Percentiles rank a stretch among this genome's conserved stretches.
phyloP scores from a whole-genome alignment of 148 eudicot species.

The Vaccinium darrowii region DNA sequence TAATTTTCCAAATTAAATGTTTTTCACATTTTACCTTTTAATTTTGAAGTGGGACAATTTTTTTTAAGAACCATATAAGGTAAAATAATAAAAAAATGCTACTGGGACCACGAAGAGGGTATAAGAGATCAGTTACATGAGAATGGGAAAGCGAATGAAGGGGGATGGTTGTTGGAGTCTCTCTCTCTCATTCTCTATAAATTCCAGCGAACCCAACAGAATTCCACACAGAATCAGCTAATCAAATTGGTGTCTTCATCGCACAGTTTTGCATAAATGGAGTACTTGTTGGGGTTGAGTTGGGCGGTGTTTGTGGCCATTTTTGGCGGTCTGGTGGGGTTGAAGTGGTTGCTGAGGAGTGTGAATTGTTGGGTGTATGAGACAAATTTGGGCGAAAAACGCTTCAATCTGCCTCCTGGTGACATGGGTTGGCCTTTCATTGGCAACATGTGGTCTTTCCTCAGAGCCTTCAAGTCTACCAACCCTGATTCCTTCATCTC shows the following conservation, averaged over 20 bases:
- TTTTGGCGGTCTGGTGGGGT: slow-evolving; percentile 17
- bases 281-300: neutral
- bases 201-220: neutral
- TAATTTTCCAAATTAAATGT: too few relatives aligned
- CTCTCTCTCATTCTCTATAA: neutral
- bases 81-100: too few relatives aligned
- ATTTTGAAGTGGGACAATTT: too few relatives aligned
- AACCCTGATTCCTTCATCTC: slow-evolving; percentile 79
- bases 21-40: too few relatives aligned
- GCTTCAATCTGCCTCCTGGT: slow-evolving; percentile 65
- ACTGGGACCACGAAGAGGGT: too few relatives aligned
- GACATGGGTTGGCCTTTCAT: slow-evolving; percentile 79
- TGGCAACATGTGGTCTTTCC: slow-evolving; percentile 89
- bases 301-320: slow-evolving; percentile 13
- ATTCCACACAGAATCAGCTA: neutral
- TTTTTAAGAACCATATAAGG: too few relatives aligned
- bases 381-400: slow-evolving; percentile 45
- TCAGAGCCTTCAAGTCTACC: slow-evolving; percentile 72
- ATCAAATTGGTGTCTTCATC: too few relatives aligned
- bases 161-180: neutral
- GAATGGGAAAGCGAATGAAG: slow-evolving; percentile 7
- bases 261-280: neutral
- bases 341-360: slow-evolving; percentile 34
- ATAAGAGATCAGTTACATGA: neutral
- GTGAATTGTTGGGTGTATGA: slow-evolving; percentile 58